Evolutionary conservation across 2,329 filamentous ascomycete species (phyloP).

Genomic region (Dactylellina parvicollis): DNA sequence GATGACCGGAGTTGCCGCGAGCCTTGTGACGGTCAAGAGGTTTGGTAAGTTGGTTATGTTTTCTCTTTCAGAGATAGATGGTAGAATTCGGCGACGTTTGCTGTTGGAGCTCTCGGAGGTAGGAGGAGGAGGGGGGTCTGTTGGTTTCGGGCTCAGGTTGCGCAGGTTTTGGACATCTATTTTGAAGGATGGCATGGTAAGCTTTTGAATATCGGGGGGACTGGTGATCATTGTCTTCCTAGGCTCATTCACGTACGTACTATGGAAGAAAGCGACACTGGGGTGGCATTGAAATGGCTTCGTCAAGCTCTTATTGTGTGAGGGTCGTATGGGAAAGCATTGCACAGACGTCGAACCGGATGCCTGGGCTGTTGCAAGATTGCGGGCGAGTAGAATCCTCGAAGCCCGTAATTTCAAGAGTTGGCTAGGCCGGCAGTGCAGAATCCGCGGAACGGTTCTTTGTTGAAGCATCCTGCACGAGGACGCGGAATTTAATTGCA

Average conservation of each 20-base stretch:
- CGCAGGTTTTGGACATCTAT: slow-evolving; percentile 19
- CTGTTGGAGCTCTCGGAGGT: neutral
- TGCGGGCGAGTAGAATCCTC: neutral
- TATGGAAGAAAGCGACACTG: slow-evolving; percentile 29
- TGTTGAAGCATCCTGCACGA: slow-evolving; percentile 29
- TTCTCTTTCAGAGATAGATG: slow-evolving; percentile 68
- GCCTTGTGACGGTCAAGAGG: slow-evolving; percentile 84
- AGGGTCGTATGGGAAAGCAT: neutral
- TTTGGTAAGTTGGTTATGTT: slow-evolving; percentile 99
- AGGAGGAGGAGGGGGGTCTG: neutral
- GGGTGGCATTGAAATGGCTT: neutral
- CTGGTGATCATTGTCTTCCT: neutral
- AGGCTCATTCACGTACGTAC: slow-evolving; percentile 42
- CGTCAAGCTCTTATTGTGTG: neutral
- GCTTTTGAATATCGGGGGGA: neutral
- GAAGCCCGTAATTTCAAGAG: neutral
- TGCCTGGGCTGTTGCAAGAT: neutral
- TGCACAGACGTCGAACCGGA: neutral
- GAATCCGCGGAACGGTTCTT: slow-evolving; percentile 14
- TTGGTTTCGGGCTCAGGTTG: neutral
- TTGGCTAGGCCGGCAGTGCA: slow-evolving; percentile 4
- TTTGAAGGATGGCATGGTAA: neutral
- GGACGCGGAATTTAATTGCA: too few species aligned
- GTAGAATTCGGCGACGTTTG: slow-evolving; percentile 39
- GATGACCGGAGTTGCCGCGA: slow-evolving; percentile 82